Evolutionary conservation across 495 filamentous ascomycete species (phyloP).

Genomic region (Daldinia loculata): DNA sequence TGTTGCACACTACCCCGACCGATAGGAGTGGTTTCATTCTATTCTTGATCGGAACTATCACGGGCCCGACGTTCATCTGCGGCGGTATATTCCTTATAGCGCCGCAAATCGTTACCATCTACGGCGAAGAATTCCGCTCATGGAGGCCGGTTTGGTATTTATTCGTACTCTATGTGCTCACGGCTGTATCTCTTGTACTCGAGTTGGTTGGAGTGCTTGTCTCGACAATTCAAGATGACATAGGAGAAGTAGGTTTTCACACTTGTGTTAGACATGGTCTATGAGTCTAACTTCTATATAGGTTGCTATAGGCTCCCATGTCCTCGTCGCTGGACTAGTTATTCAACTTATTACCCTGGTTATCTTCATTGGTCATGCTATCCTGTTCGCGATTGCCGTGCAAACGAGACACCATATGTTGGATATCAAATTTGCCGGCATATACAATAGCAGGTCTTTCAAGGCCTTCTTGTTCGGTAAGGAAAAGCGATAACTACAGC

Average conservation of each 20-base stretch:
- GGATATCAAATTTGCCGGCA: slow-evolving; percentile 43
- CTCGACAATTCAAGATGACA: slow-evolving; percentile 22
- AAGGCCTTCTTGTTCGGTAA: slow-evolving; percentile 49
- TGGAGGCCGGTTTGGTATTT: slow-evolving; percentile 47
- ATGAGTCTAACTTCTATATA: slow-evolving; percentile 37
- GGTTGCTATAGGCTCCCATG: slow-evolving; percentile 44
- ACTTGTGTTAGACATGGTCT: neutral
- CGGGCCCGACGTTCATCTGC: slow-evolving; percentile 51
- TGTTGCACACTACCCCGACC: slow-evolving; percentile 44
- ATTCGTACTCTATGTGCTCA: slow-evolving; percentile 45
- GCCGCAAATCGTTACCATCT: slow-evolving; percentile 52
- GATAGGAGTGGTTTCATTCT: slow-evolving; percentile 45
- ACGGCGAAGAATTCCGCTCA: slow-evolving; percentile 47
- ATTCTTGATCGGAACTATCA: slow-evolving; percentile 52
- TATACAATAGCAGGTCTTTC: slow-evolving; percentile 50
- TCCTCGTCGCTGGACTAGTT: slow-evolving; percentile 50
- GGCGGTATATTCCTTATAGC: slow-evolving; percentile 48
- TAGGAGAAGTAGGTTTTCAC: slow-evolving; percentile 26
- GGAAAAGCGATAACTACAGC: slow-evolving; percentile 6
- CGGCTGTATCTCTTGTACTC: slow-evolving; percentile 47
- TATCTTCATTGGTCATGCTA: slow-evolving; percentile 41
- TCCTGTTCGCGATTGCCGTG: slow-evolving; percentile 48
- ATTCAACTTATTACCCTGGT: slow-evolving; percentile 49
- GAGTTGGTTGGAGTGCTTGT: slow-evolving; percentile 48
- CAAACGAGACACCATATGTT: slow-evolving; percentile 44